phyloP scores from a whole-genome alignment of 2,329 filamentous ascomycete species.

The Aspergillus calidoustus region DNA sequence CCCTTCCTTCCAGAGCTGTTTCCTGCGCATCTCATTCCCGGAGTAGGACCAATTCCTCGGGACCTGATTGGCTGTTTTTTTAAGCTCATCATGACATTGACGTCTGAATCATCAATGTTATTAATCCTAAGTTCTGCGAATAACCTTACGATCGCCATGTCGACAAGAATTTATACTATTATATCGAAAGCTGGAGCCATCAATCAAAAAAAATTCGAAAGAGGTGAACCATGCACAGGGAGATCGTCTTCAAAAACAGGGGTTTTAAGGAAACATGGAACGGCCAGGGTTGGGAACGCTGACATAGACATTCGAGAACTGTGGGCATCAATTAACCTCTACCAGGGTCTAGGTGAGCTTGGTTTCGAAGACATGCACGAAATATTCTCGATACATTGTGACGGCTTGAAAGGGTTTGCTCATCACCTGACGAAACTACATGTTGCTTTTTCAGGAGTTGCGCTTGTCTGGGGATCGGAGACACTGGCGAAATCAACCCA shows the following conservation, averaged over 20 bases:
- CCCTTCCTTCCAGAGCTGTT: neutral
- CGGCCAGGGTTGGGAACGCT: too few species aligned
- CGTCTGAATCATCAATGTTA: neutral
- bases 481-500: constrained; percentile 27
- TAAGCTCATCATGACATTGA: neutral
- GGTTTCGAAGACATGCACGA: too few species aligned
- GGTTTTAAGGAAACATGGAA: too few species aligned
- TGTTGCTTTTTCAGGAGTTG: constrained; percentile 12
- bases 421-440: too few species aligned
- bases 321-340: too few species aligned
- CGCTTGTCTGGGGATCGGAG: constrained; percentile 9
- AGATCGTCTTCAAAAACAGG: too few species aligned
- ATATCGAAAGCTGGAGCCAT: neutral
- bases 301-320: too few species aligned
- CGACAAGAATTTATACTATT: neutral
- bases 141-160: neutral
- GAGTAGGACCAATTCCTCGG: neutral
- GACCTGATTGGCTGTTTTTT: neutral
- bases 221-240: neutral
- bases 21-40: neutral
- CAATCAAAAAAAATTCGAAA: neutral
- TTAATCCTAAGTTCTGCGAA: neutral
- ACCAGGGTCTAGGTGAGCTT: too few species aligned
- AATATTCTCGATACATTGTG: too few species aligned
- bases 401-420: too few species aligned